Evolutionary conservation across 228 moss, liverwort and hornwort genomes (phyloP).

Genomic region (Sphagnum magellanicum): DNA sequence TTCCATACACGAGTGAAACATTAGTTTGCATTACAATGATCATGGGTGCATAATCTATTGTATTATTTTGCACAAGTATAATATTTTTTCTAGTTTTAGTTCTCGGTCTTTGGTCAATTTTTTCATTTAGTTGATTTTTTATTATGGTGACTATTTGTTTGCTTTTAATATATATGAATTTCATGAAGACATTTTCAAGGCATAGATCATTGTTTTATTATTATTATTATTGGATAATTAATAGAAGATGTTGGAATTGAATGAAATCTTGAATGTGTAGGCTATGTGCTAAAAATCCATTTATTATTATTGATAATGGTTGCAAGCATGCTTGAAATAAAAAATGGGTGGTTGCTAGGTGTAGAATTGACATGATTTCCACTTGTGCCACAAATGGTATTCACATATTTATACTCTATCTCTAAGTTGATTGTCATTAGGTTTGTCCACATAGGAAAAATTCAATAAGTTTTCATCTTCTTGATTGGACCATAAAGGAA

Average conservation of each 20-base stretch:
- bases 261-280: not conserved
- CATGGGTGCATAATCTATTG: too few species aligned
- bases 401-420: constrained; percentile 45
- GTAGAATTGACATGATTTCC: constrained; percentile 41
- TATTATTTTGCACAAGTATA: too few species aligned
- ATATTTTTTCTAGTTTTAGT: too few species aligned
- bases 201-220: constrained; percentile 5
- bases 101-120: too few species aligned
- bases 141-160: not conserved
- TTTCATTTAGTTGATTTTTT: too few species aligned
- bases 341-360: constrained; percentile 55
- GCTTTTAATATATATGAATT: constrained; percentile 39
- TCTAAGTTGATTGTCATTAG: constrained; percentile 57
- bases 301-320: not conserved
- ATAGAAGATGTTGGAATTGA: not conserved
- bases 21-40: too few species aligned
- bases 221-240: not conserved
- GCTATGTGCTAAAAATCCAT: too few species aligned
- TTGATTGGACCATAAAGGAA: too few species aligned
- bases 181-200: constrained; percentile 92
- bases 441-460: constrained; percentile 65
- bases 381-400: constrained; percentile 71
- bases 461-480: constrained; percentile 26
- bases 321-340: constrained; percentile 61
- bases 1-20: too few species aligned